Evolutionary conservation across 2,329 filamentous ascomycete genomes (phyloP).

Genomic region (Colletotrichum sp.): DNA sequence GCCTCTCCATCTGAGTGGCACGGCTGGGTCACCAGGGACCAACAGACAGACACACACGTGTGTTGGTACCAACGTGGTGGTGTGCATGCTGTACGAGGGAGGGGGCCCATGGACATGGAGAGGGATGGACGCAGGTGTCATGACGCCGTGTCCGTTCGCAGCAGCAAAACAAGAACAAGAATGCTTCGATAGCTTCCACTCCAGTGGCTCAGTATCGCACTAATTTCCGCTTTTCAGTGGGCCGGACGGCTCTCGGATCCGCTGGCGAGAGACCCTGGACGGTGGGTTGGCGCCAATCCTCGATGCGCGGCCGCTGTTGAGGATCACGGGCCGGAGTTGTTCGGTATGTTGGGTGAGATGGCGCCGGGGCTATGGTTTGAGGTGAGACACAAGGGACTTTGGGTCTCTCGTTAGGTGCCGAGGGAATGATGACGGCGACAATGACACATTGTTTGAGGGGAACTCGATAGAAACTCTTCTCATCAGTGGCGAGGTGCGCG

Average conservation of each 20-base stretch:
- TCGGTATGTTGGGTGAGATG: background rate
- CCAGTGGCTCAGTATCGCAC: background rate
- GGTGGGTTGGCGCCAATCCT: background rate
- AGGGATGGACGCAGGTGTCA: background rate
- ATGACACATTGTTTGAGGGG: background rate
- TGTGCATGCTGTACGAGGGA: background rate
- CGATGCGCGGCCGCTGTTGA: background rate
- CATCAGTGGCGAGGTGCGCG: background rate
- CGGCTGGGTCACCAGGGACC: background rate
- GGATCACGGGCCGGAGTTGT: background rate
- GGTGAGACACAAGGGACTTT: background rate
- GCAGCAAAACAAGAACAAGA: background rate
- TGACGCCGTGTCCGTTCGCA: background rate
- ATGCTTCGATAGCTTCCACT: conserved; percentile 3
- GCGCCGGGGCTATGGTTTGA: background rate
- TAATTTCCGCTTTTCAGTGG: conserved; percentile 17
- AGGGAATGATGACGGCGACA: background rate
- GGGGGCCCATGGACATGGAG: background rate
- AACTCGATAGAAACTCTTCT: background rate
- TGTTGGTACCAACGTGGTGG: background rate
- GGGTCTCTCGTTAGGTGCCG: background rate
- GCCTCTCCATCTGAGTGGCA: background rate
- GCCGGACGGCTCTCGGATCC: background rate
- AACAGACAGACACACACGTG: background rate
- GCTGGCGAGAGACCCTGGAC: background rate